phyloP scores from a whole-genome alignment of 139 green algal genomes.

The Asterochloris sp. region DNA sequence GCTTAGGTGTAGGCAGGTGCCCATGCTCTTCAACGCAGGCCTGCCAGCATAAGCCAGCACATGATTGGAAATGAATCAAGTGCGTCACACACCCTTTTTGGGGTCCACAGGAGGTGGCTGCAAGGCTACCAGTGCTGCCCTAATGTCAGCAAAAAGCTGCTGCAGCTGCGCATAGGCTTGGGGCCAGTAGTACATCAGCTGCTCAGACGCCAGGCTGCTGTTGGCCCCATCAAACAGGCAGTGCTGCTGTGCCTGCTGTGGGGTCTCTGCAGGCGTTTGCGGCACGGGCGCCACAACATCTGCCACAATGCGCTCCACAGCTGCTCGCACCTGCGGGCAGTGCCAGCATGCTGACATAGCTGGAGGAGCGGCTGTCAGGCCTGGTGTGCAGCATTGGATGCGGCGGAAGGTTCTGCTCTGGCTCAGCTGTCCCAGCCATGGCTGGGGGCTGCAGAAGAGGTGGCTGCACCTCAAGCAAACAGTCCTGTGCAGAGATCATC shows the following conservation, averaged over 20 bases:
- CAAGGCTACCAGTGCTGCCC: not conserved
- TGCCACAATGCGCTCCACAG: conserved; percentile 13
- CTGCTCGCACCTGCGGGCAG: not conserved
- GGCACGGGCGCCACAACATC: not conserved
- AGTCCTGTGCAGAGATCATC: too few species aligned
- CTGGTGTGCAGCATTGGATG: too few species aligned
- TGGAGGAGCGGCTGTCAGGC: not conserved
- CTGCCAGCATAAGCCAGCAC: not conserved
- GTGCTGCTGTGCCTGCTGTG: conserved; percentile 4
- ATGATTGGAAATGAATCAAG: not conserved
- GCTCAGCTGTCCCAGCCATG: too few species aligned
- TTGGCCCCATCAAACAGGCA: conserved; percentile 3
- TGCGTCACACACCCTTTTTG: not conserved
- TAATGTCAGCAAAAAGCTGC: not conserved
- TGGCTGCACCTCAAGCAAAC: too few species aligned
- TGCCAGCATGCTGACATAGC: not conserved
- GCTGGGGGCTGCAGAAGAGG: too few species aligned
- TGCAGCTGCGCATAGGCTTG: not conserved
- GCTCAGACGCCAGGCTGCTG: not conserved
- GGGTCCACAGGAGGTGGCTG: not conserved
- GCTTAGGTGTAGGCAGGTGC: too few species aligned
- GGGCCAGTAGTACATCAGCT: conserved; percentile 7
- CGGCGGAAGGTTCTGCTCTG: too few species aligned
- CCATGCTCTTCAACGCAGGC: not conserved
- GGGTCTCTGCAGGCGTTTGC: not conserved